Evolutionary conservation across 2,329 filamentous ascomycete genomes (phyloP).

Genomic region (Nectriaceae sp.): DNA sequence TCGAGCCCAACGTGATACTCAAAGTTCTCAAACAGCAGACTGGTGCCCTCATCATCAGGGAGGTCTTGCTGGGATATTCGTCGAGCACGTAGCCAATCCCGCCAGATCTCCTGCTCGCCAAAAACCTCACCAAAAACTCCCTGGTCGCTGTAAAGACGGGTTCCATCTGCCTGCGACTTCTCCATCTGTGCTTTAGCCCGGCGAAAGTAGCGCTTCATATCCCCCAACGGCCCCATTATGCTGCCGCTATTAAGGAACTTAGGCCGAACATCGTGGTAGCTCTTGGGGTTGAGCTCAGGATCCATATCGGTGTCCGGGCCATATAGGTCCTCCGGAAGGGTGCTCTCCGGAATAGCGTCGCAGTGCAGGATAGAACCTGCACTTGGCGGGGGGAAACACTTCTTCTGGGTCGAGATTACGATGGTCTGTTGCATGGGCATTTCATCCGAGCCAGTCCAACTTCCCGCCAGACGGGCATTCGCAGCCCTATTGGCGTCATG

Average conservation of each 20-base stretch:
- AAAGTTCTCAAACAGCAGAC: slow-evolving; percentile 6
- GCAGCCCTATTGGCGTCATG: slow-evolving; percentile 19
- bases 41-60: background rate
- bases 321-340: slow-evolving; percentile 18
- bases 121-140: slow-evolving; percentile 34
- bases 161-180: slow-evolving; percentile 10
- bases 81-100: slow-evolving; percentile 1
- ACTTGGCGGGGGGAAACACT: slow-evolving; percentile 14
- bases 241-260: slow-evolving; percentile 33
- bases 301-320: slow-evolving; percentile 17
- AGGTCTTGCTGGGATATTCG: background rate
- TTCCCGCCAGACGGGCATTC: slow-evolving; percentile 10
- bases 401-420: slow-evolving; percentile 21
- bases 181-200: slow-evolving; percentile 30
- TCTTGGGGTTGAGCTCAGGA: background rate
- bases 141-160: slow-evolving; percentile 31
- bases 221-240: slow-evolving; percentile 31
- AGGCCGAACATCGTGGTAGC: slow-evolving; percentile 20
- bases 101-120: slow-evolving; percentile 30
- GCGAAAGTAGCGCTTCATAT: slow-evolving; percentile 29
- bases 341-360: slow-evolving; percentile 17
- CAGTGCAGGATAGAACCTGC: slow-evolving; percentile 19
- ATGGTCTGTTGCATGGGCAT: slow-evolving; percentile 22
- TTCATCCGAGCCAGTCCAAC: background rate
- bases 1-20: slow-evolving; percentile 24